Evolutionary conservation across 2,329 filamentous ascomycete genomes (phyloP), one percentile per base, ranked within the genome.

Genomic region (Ceratocystis albifundus): DNA sequence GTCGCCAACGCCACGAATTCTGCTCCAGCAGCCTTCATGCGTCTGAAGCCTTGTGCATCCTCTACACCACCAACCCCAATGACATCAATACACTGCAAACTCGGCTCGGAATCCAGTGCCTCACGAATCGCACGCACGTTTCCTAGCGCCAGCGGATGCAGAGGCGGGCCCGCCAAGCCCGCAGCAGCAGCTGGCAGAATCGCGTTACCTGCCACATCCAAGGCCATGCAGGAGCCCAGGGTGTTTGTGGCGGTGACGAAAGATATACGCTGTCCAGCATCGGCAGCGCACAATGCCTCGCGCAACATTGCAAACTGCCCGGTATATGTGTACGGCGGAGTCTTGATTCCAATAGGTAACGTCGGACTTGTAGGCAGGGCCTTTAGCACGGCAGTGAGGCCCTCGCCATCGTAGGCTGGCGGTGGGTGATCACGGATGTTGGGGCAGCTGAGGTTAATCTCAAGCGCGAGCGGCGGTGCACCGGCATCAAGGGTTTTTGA

Each of bases 381-480:
- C 1, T 70, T 69, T 1, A 92, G 75, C 69, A 89, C 90, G 4
- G 74, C 74, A 0, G 73, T 69, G 2, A 92, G 73, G 0, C 79
- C 76, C 0, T 70, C 69, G 0, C 77, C 74, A 6, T 82, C 79
- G 72, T 91, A 92, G 0, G 88, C 88, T 4, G 88, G 88, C 0
- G 89, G 89, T 0, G 88, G 85, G 61, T 81, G 80, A 20, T 77
- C 76, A 0, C 81, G 79, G 62, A 92, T 91, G 71, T 93, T 92
- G 0, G 89, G 89, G 70, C 89, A 92, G 41, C 84, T 88, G 36
- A 92, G 81, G 72, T 93, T 93, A 71, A 92, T 78, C 74, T 93
- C 89, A 78, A 91, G 83, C 20, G 84, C 85, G 0, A 89, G 76
- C 1, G 79, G 78, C 69, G 84, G 74, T 1, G 28, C 28, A 22